Conservation (phyloP, 2,329 filamentous ascomycete species). For the Aspergillus alliaceus region DNA sequence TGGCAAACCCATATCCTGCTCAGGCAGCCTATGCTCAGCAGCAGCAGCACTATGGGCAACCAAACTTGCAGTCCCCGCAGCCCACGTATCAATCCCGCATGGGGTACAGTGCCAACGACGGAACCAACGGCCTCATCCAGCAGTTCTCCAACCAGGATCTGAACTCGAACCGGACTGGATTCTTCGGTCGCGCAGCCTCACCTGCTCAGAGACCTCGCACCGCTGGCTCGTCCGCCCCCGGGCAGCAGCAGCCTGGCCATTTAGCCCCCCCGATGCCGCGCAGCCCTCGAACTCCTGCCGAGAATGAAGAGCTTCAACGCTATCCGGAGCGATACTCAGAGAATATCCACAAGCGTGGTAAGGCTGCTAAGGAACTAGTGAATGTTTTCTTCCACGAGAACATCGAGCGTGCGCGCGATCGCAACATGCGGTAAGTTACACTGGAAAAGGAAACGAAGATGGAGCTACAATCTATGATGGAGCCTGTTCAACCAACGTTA, state of each 20-base stretch:
- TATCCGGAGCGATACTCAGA: slow-evolving; percentile 86
- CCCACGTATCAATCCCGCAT: slow-evolving; percentile 53
- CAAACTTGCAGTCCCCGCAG: slow-evolving; percentile 57
- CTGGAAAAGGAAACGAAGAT: too few species aligned
- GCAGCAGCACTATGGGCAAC: slow-evolving; percentile 53
- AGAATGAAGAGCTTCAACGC: slow-evolving; percentile 71
- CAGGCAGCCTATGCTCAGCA: slow-evolving; percentile 51
- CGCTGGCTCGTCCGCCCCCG: slow-evolving; percentile 60
- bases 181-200: slow-evolving; percentile 69
- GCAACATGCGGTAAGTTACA: slow-evolving; percentile 79
- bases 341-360: slow-evolving; percentile 73
- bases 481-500: neutral
- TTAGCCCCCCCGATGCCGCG: slow-evolving; percentile 67
- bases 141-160: slow-evolving; percentile 98
- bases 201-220: slow-evolving; percentile 79
- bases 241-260: slow-evolving; percentile 65
- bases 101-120: slow-evolving; percentile 67
- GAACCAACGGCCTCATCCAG: slow-evolving; percentile 86
- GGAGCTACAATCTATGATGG: neutral
- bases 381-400: slow-evolving; percentile 95
- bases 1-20: slow-evolving; percentile 60
- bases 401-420: slow-evolving; percentile 90
- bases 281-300: slow-evolving; percentile 53
- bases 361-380: slow-evolving; percentile 65
- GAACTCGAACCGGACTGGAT: slow-evolving; percentile 67